These are phyloP conservation scores for Bipolaris victoriae DNA, from an alignment of 2,329 filamentous ascomycete species.

Conservation along the genomic window DNA sequence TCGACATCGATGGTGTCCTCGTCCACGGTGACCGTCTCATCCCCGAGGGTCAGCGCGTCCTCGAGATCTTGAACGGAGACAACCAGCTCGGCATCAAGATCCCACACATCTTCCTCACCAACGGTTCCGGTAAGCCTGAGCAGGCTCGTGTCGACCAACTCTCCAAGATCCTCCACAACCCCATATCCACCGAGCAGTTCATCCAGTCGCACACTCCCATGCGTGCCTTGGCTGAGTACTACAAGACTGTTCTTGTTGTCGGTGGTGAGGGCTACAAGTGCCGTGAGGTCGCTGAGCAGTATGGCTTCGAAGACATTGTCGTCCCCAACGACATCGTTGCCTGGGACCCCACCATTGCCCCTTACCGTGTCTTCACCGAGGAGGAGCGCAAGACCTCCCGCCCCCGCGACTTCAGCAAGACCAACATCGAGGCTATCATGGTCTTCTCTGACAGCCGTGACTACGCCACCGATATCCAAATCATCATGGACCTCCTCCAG, in stretches of 20 bases:
- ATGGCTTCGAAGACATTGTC: conserved; percentile 75
- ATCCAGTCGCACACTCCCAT: conserved; percentile 80
- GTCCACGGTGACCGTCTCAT: conserved; percentile 75
- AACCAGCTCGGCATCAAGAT: conserved; percentile 82
- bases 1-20: conserved; percentile 78
- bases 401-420: conserved; percentile 73
- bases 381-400: conserved; percentile 71
- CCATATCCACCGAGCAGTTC: conserved; percentile 74
- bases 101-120: conserved; percentile 75
- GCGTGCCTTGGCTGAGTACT: conserved; percentile 77
- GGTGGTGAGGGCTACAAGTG: conserved; percentile 78
- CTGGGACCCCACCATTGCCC: conserved; percentile 71
- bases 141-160: conserved; percentile 69
- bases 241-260: conserved; percentile 75
- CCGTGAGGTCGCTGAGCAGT: conserved; percentile 73
- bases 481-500: conserved; percentile 75
- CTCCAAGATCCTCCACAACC: conserved; percentile 68
- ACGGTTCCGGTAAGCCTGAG: conserved; percentile 76
- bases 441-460: conserved; percentile 77
- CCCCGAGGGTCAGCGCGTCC: conserved; percentile 68
- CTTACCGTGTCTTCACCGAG: conserved; percentile 70
- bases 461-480: conserved; percentile 76
- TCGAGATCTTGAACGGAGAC: conserved; percentile 75
- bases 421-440: conserved; percentile 75
- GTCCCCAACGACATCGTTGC: conserved; percentile 77